These are phyloP conservation scores for Colletotrichum theobromicola DNA, from an alignment of 2,329 filamentous ascomycete species.

Conservation along the genomic window DNA sequence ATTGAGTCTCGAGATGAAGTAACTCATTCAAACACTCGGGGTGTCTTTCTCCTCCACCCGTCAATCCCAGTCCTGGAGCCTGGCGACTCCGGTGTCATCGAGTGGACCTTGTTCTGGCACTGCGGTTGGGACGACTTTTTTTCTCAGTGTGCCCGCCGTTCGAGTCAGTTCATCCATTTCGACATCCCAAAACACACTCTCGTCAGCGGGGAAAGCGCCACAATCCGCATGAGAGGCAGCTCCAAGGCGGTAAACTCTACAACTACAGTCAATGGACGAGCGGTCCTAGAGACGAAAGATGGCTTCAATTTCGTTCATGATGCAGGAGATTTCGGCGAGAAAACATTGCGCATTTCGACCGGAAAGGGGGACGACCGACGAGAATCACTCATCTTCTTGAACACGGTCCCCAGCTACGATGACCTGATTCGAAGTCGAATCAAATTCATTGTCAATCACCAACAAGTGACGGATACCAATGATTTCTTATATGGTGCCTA, in stretches of 20 bases:
- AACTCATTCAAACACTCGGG: constrained; percentile 13
- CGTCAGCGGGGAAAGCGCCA: neutral
- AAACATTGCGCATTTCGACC: neutral
- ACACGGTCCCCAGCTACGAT: neutral
- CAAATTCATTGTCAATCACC: constrained; percentile 11
- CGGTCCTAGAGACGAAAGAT: neutral
- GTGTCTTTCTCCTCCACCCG: constrained; percentile 17
- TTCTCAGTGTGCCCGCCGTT: neutral
- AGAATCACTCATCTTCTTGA: constrained; percentile 13
- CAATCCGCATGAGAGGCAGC: neutral
- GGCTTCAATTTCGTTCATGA: neutral
- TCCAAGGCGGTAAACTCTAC: neutral
- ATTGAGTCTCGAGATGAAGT: constrained; percentile 17
- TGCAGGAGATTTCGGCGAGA: neutral
- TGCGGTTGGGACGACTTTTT: constrained; percentile 12
- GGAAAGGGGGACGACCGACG: neutral
- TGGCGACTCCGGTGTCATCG: neutral
- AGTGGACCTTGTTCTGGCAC: constrained; percentile 20
- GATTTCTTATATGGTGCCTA: constrained; percentile 2
- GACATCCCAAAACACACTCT: neutral
- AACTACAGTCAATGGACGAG: neutral
- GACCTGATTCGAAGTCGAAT: constrained; percentile 5
- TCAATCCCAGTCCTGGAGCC: constrained; percentile 2
- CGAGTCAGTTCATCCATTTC: constrained; percentile 1
- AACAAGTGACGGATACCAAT: neutral